Base-by-base conservation (phyloP, 2,329 filamentous ascomycete genomes). In the Colletotrichum spinosum region DNA sequence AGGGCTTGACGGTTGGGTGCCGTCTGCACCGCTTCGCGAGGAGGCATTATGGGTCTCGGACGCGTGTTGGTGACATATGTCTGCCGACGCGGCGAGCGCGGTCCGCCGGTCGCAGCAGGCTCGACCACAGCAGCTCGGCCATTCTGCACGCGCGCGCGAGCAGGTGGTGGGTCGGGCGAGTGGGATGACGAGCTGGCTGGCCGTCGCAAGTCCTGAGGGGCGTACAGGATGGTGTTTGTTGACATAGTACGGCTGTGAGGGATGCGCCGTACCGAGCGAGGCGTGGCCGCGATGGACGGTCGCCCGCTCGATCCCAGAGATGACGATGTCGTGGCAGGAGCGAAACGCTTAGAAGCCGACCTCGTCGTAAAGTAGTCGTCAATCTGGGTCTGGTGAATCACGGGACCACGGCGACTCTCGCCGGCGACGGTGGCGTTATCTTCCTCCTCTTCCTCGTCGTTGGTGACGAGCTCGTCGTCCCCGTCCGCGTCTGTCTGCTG, bases 391-490 rank as follows among this genome's bases (percentile, higher is more conserved):
- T 68, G 65, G 41, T 54, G 57, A 15, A 65, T 57, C 35, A 66
- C 65, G 55, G 41, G 63, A 6, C 72, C 59, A 69, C 69, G 45
- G 70, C 67, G 69, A 55, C 75, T 75, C 61, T 79, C 74, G 15
- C 72, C 74, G n/a, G 73, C 75, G 69, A 84, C 79, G 69, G 80
- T 80, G 71, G 79, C 74, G 72, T 73, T 77, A 13, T 83, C 81
- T 54, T 88, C 84, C 60, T 87, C 86, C 46, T 90, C 86, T 38
- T 89, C 88, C 61, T 94, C 91, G 60, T 93, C 92, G 60, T 94
- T 92, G 4, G 92, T 94, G 11, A 92, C 86, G n/a, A 94, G 81
- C 76, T 97, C 94, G 71, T 97, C 94, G 72, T 97, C 94, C 1
- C 93, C 93, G 73, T 97, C 93, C 7, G 90, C 92, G 72, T 96